Evolutionary conservation across 331 rosid species (phyloP).

Genomic region (Malus hybrid): DNA sequence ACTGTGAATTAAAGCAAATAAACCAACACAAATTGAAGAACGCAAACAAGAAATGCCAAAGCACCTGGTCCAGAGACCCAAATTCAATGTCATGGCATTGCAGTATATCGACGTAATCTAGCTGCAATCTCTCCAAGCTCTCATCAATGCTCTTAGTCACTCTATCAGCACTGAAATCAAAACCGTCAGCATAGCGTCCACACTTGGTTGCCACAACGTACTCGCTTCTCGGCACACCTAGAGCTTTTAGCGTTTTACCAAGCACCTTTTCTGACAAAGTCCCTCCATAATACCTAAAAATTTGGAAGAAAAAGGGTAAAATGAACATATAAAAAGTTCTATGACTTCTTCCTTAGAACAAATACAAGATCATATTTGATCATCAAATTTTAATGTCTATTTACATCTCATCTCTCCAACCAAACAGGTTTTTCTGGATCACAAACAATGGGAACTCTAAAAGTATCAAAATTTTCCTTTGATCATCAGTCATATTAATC

Average conservation of each 20-base stretch:
- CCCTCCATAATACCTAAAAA: conserved; percentile 65
- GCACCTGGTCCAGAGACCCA: conserved; percentile 78
- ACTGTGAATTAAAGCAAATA: no score
- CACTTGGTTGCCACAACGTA: conserved; percentile 86
- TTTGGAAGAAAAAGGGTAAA: neutral
- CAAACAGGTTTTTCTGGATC: neutral
- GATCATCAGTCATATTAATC: neutral
- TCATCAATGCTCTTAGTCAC: conserved; percentile 78
- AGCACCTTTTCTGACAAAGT: conserved; percentile 76
- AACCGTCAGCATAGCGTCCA: conserved; percentile 74
- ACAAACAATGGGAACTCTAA: neutral
- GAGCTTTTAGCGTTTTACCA: conserved; percentile 72
- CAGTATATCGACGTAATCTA: conserved; percentile 80
- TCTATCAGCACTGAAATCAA: conserved; percentile 84
- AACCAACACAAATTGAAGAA: no score
- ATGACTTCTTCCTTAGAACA: neutral
- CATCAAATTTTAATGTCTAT: neutral
- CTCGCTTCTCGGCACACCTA: conserved; percentile 59
- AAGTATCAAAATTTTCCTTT: neutral
- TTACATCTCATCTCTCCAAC: neutral
- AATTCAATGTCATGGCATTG: conserved; percentile 96
- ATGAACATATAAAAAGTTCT: neutral
- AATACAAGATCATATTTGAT: neutral
- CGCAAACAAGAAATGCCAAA: neutral
- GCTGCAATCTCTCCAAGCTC: conserved; percentile 85